Base-by-base conservation (phyloP, 2,329 filamentous ascomycete species). In the Tolypocladium paradoxum region DNA sequence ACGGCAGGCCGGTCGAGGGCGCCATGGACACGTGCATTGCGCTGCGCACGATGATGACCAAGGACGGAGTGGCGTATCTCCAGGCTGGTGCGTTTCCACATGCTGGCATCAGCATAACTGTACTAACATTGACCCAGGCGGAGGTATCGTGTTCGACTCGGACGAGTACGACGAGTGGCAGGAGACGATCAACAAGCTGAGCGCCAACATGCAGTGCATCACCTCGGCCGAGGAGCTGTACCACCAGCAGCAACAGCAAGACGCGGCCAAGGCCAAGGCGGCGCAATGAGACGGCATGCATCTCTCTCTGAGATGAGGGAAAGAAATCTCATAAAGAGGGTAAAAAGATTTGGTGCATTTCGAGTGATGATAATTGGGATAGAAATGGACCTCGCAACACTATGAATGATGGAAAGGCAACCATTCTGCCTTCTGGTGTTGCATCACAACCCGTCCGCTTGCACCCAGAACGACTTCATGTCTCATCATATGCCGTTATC, bases 131-230 rank as follows among this genome's bases (percentile, higher is more conserved):
- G 7, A 18, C 11, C 11, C 52, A 82, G 81, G 87, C 16, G 91
- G 91, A 36, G 91, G 91, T 33, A 96, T 96, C 63, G 91, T 96
- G 45, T 96, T 92, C 65, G 93, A 97, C 70, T 95, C 88, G 40
- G 91, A 95, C 65, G 87, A 78, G 61, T 86, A 96, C 58, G 93
- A 97, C 70, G 96, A 91, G 77, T 82, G 92, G 70, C 90, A 97
- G 79, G 96, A 95, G 58, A 89, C 83, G 51, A 84, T 93, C 74
- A 97, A 99, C 76, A 99, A 99, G 78, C 76, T 96, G 48, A 84
- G 87, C 29, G 88, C 90, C 46, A 95, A 95, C 68, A 90, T 95
- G 76, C 81, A 87, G 60, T 93, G 89, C 70, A 91, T 97, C 68
- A 85, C 84, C 55, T 82, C 84, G 50, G 92, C 91, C 2, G 92